Percentiles rank a stretch among this genome's conserved stretches.
These are phyloP conservation scores for Nidularia sp. DNA, from an alignment of 768 basidiomycete genomes.

Conservation along the genomic window DNA sequence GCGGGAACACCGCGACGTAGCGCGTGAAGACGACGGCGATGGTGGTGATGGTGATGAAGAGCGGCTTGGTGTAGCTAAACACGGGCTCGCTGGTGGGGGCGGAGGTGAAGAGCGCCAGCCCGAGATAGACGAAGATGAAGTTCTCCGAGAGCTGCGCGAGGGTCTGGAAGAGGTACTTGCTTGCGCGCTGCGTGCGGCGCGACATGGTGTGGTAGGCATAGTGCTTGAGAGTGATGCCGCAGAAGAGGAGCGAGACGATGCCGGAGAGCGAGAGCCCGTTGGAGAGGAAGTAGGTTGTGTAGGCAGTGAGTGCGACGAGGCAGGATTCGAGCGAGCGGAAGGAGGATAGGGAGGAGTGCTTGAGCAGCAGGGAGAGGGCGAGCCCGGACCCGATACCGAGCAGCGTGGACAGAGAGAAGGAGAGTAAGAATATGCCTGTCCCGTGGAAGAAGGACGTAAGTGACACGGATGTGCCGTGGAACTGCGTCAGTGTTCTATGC, in stretches of 20 bases:
- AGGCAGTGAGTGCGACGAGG: conserved; percentile 89
- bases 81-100: conserved; percentile 75
- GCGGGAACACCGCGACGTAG: conserved; percentile 93
- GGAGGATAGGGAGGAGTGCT: conserved; percentile 82
- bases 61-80: conserved; percentile 85
- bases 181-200: conserved; percentile 85
- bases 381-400: conserved; percentile 92
- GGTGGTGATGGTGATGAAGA: conserved; percentile 90
- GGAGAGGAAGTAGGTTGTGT: conserved; percentile 99
- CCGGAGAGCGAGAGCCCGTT: conserved; percentile 93
- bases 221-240: conserved; percentile 98
- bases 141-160: conserved; percentile 96
- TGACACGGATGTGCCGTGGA: conserved; percentile 86
- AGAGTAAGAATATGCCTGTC: conserved; percentile 94
- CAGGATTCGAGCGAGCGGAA: conserved; percentile 98
- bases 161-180: conserved; percentile 92
- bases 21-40: conserved; percentile 93
- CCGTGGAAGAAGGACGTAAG: conserved; percentile 90
- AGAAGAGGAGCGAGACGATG: conserved; percentile 96
- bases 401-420: conserved; percentile 92
- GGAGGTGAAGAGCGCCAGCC: conserved; percentile 92
- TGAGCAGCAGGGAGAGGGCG: conserved; percentile 85
- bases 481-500: conserved; percentile 81
- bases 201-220: conserved; percentile 99
- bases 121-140: conserved; percentile 99